Evolutionary conservation across 495 filamentous ascomycete species (phyloP), one percentile per base, ranked within the genome.

Genomic region (Chaetomium fimeti): DNA sequence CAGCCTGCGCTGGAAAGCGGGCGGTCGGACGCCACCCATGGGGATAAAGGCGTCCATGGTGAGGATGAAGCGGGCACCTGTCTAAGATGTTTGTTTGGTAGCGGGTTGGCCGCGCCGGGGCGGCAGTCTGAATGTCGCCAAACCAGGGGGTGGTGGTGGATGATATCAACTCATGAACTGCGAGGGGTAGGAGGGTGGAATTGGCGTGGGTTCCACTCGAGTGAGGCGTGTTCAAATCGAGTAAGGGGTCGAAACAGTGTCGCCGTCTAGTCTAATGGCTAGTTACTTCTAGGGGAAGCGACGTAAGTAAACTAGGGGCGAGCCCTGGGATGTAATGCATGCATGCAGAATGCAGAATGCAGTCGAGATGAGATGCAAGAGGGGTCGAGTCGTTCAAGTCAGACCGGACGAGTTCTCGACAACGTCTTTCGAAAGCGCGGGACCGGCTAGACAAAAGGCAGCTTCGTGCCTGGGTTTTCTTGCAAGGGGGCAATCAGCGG

Each of bases 1-100:
- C 45, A 97, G 83, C 65, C 91, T 87, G 64, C 88, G 84, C 74
- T 86, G 85, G 65, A 87, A 78, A 57, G 83, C 78, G 53, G 70
- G 65, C 71, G 82, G 71, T 67, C 79, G 76, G 54, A 81, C 71
- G 70, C 75, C 74, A 59, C 77, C 75, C 68, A 74, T 71, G 38
- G 80, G 79, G 22, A 81, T 68, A 64, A 81, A 74, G 20, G 77
- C 75, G 47, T 82, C 81, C 82, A 85, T 84, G 64, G 53, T 66
- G 62, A 43, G 13, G 24, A n/a, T 38, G 1, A 18, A 29, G 25
- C 45, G 28, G 13, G 12, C 3, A 24, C 45, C 20, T 22, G n/a
- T 24, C 4, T 11, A n/a, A 20, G 16, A 38, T 1, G 42, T 24
- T 11, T 4, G 25, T 24, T 6, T 36, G 32, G 32, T 36, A 11